Evolutionary conservation across 1,284 basidiomycete species (phyloP).

Genomic region (Cryptococcus amylolentus): DNA sequence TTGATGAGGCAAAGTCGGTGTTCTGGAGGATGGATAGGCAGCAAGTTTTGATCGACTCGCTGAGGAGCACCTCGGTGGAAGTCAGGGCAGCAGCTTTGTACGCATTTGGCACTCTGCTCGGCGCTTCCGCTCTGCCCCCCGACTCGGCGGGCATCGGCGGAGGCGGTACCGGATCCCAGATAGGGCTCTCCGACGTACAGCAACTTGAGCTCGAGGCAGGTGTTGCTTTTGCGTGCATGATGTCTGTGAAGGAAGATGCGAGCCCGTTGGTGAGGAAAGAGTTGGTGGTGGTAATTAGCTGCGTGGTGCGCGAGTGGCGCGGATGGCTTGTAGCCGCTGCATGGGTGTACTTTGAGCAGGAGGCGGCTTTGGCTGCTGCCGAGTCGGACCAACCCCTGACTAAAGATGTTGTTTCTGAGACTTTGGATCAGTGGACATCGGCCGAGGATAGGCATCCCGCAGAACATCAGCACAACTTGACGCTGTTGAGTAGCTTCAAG

Average conservation of each 20-base stretch:
- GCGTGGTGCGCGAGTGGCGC: slow-evolving; percentile 91
- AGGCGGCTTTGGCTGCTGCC: slow-evolving; percentile 51
- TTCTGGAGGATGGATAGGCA: slow-evolving; percentile 74
- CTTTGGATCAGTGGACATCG: slow-evolving; percentile 74
- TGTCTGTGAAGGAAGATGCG: slow-evolving; percentile 82
- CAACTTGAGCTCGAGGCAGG: slow-evolving; percentile 60
- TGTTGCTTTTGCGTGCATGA: slow-evolving; percentile 56
- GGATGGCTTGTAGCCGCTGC: slow-evolving; percentile 95
- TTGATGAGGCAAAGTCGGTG: slow-evolving; percentile 84
- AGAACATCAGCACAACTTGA: slow-evolving; percentile 72
- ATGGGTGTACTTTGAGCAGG: slow-evolving; percentile 87
- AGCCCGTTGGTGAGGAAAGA: slow-evolving; percentile 96
- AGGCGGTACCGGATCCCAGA: slow-evolving; percentile 80
- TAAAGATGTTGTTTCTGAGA: slow-evolving; percentile 57
- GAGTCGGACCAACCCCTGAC: slow-evolving; percentile 26
- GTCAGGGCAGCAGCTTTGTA: slow-evolving; percentile 88
- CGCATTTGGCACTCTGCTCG: slow-evolving; percentile 89
- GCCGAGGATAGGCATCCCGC: slow-evolving; percentile 54
- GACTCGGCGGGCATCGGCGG: slow-evolving; percentile 65
- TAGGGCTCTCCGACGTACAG: slow-evolving; percentile 69
- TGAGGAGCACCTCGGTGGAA: slow-evolving; percentile 87
- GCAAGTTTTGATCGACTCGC: slow-evolving; percentile 75
- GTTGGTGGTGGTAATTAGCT: slow-evolving; percentile 83
- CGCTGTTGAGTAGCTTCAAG: slow-evolving; percentile 82
- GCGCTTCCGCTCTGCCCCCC: slow-evolving; percentile 68